These are phyloP conservation scores for Arthrobotrys sinensis DNA, from an alignment of 2,329 filamentous ascomycete genomes.

Conservation along the genomic window DNA sequence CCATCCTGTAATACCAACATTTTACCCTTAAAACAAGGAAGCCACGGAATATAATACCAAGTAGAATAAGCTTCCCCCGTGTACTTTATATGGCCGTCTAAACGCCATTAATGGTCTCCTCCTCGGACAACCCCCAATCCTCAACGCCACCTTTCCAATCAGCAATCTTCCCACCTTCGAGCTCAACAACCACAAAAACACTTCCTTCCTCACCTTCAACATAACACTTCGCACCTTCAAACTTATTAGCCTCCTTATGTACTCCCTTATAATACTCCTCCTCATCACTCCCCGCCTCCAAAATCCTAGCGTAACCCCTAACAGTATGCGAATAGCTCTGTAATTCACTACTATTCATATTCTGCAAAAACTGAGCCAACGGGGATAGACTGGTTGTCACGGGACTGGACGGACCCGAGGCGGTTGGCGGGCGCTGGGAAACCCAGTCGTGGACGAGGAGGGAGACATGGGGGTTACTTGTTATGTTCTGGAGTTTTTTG, in stretches of 20 bases:
- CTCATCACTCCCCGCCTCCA: slow-evolving; percentile 81
- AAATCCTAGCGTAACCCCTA: slow-evolving; percentile 84
- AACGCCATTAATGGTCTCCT: slow-evolving; percentile 16
- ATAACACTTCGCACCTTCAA: slow-evolving; percentile 78
- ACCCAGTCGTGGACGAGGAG: slow-evolving; percentile 99
- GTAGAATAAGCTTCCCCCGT: not conserved
- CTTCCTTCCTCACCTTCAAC: slow-evolving; percentile 86
- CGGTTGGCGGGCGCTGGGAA: slow-evolving; percentile 84
- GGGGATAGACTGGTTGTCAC: slow-evolving; percentile 75
- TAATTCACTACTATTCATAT: slow-evolving; percentile 90
- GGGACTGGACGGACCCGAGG: slow-evolving; percentile 71
- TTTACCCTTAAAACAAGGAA: no score
- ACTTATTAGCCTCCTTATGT: slow-evolving; percentile 94
- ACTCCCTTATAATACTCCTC: slow-evolving; percentile 85
- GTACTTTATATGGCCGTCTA: not conserved
- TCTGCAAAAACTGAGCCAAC: slow-evolving; percentile 87
- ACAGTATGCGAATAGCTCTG: slow-evolving; percentile 93
- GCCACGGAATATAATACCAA: not conserved
- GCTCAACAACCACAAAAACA: slow-evolving; percentile 83
- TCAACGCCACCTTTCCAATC: slow-evolving; percentile 54
- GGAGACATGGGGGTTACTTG: slow-evolving; percentile 87
- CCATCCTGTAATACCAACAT: no score
- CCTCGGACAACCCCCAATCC: slow-evolving; percentile 52
- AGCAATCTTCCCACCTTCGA: slow-evolving; percentile 54
- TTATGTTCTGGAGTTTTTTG: slow-evolving; percentile 85